phyloP scores from a whole-genome alignment of 108 stramenopile species.

The Nitzschia inconspicua region DNA sequence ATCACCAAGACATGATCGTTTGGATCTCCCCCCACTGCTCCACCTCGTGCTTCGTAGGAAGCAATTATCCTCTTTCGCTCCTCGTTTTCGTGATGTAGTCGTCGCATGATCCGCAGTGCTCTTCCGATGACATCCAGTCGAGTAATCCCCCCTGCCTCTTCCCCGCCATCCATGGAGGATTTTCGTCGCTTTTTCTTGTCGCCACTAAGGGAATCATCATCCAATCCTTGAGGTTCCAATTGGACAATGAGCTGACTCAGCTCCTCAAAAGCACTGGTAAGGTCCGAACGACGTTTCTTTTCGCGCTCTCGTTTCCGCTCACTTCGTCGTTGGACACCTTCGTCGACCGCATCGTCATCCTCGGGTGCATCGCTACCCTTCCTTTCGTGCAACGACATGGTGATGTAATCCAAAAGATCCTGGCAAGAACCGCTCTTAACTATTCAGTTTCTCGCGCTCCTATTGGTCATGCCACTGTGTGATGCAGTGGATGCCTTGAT shows the following conservation, averaged over 20 bases:
- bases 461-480: too few relatives aligned
- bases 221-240: conserved; percentile 50
- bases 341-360: conserved; percentile 3
- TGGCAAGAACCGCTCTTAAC: too few relatives aligned
- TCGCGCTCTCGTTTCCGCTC: conserved; percentile 82
- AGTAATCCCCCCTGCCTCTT: conserved; percentile 38
- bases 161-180: conserved; percentile 11
- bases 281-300: conserved; percentile 72
- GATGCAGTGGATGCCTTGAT: too few relatives aligned
- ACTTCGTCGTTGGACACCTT: conserved; percentile 24
- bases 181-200: conserved; percentile 27
- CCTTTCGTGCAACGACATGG: too few relatives aligned
- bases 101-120: conserved; percentile 28
- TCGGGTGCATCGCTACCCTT: conserved; percentile 1
- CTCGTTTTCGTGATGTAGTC: conserved; percentile 43
- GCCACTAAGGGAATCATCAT: conserved; percentile 12
- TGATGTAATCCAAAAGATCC: too few relatives aligned
- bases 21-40: background rate
- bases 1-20: conserved; percentile 46
- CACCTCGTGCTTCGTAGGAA: conserved; percentile 18
- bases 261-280: conserved; percentile 68
- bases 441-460: too few relatives aligned
- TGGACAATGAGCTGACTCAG: conserved; percentile 60
- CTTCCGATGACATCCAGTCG: conserved; percentile 41
- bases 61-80: conserved; percentile 32